These are phyloP conservation scores for Solanum tarijense DNA, from an alignment of 257 asterid genomes.

Conservation along the genomic window DNA sequence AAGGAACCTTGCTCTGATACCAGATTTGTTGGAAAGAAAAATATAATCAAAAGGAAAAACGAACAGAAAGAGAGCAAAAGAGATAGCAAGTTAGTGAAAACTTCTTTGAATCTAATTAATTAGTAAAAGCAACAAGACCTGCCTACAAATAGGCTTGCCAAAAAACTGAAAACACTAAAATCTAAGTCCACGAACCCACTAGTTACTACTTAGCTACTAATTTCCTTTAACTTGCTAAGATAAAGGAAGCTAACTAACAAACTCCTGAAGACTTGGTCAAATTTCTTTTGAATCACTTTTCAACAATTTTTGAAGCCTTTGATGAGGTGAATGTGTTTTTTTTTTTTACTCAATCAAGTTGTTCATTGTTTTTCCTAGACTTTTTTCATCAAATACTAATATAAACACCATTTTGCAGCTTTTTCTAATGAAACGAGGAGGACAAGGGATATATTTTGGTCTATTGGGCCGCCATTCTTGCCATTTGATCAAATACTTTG, in stretches of 20 bases:
- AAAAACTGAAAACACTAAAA: no score
- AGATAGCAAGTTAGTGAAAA: no score
- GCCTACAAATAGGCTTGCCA: neutral
- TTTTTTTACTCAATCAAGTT: neutral
- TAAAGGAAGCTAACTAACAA: neutral
- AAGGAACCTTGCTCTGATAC: no score
- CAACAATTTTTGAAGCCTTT: neutral
- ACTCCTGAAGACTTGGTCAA: neutral
- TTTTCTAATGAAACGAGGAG: neutral
- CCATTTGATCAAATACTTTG: neutral
- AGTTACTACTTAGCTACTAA: neutral
- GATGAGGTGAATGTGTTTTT: neutral
- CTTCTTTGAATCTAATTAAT: no score
- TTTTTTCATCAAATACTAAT: neutral
- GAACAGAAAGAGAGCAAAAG: no score
- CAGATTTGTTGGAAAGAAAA: no score
- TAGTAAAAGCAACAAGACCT: no score
- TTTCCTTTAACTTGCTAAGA: fast-evolving
- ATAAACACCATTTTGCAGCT: neutral
- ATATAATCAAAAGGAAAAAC: no score
- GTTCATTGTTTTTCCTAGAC: neutral
- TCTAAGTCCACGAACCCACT: neutral
- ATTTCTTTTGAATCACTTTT: no score
- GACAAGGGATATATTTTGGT: neutral
- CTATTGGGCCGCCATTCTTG: neutral